Evolutionary conservation across 495 filamentous ascomycete species (phyloP).

Genomic region (Parathielavia appendiculata): DNA sequence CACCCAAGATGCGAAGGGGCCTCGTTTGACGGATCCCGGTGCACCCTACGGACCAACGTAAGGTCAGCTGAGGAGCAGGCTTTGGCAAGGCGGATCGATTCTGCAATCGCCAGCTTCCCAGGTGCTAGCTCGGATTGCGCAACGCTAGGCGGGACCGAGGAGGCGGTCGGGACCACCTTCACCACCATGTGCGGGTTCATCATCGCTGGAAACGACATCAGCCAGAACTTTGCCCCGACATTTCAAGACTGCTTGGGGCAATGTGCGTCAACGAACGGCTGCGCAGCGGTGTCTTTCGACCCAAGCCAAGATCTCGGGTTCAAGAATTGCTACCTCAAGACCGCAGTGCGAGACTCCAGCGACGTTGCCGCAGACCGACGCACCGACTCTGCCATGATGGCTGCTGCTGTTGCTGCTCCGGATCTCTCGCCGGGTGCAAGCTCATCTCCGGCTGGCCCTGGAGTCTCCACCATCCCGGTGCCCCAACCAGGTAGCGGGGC

Average conservation of each 20-base stretch:
- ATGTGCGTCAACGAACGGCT: conserved; percentile 27
- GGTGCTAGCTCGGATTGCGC: conserved; percentile 29
- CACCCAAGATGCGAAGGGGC: conserved; percentile 35
- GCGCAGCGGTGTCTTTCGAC: conserved; percentile 31
- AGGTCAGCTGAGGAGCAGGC: conserved; percentile 14
- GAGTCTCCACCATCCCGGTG: conserved; percentile 15
- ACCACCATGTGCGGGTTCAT: conserved; percentile 28
- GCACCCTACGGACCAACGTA: conserved; percentile 25
- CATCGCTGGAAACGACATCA: conserved; percentile 30
- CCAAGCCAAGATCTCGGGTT: conserved; percentile 30
- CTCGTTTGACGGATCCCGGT: conserved; percentile 24
- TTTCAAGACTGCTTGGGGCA: conserved; percentile 35
- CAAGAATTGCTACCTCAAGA: conserved; percentile 39
- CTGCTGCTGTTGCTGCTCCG: conserved; percentile 8
- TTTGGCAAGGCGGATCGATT: conserved; percentile 26
- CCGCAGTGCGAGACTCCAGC: conserved; percentile 15
- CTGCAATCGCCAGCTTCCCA: conserved; percentile 30
- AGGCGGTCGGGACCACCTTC: conserved; percentile 22
- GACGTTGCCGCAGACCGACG: conserved; percentile 18
- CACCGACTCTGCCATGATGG: conserved; percentile 31
- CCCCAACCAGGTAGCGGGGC: conserved; percentile 10
- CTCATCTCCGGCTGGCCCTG: conserved; percentile 5
- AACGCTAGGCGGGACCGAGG: conserved; percentile 18
- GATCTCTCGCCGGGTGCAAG: conserved; percentile 1
- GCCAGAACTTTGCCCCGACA: conserved; percentile 32